phyloP scores from a whole-genome alignment of 2,329 filamentous ascomycete species.

The Cytospora mali region DNA sequence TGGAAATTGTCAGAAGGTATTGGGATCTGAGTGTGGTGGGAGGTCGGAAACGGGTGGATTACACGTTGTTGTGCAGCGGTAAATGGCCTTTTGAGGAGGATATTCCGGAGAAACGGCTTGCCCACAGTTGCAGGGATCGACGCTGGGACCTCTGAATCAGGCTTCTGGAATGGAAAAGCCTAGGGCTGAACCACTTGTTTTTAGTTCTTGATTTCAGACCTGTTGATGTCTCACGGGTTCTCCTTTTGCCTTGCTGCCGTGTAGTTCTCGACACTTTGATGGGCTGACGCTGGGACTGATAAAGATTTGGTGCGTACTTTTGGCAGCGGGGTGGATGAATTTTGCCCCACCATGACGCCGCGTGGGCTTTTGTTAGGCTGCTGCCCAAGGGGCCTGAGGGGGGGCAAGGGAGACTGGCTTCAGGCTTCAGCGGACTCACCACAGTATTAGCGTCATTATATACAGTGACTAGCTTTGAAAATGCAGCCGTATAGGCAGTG shows the following conservation, averaged over 20 bases:
- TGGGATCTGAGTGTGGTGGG: background rate
- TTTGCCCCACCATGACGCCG: slow-evolving; percentile 24
- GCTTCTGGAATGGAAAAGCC: slow-evolving; percentile 5
- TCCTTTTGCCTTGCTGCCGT: background rate
- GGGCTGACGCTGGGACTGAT: background rate
- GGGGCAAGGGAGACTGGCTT: background rate
- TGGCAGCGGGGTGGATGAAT: slow-evolving; percentile 21
- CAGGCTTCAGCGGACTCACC: slow-evolving; percentile 8
- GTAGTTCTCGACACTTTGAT: background rate
- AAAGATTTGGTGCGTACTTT: slow-evolving; percentile 20
- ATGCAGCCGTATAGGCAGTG: background rate
- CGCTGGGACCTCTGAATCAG: slow-evolving; percentile 9
- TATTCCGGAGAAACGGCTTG: slow-evolving; percentile 22
- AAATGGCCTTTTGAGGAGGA: slow-evolving; percentile 32
- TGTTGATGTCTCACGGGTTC: slow-evolving; percentile 18
- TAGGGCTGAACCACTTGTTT: slow-evolving; percentile 3
- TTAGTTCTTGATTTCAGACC: slow-evolving; percentile 1
- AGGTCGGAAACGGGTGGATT: slow-evolving; percentile 8
- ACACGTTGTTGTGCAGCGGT: slow-evolving; percentile 29
- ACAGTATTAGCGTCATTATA: background rate
- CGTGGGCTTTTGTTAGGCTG: slow-evolving; percentile 12
- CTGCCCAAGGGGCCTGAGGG: background rate
- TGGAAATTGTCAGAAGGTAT: slow-evolving; percentile 34
- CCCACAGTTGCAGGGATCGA: slow-evolving; percentile 24
- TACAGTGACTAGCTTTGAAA: background rate